Evolutionary conservation across 805 yeast species (phyloP), one percentile per base, ranked within the genome.

Genomic region (Metahyphopichia silvanorum): DNA sequence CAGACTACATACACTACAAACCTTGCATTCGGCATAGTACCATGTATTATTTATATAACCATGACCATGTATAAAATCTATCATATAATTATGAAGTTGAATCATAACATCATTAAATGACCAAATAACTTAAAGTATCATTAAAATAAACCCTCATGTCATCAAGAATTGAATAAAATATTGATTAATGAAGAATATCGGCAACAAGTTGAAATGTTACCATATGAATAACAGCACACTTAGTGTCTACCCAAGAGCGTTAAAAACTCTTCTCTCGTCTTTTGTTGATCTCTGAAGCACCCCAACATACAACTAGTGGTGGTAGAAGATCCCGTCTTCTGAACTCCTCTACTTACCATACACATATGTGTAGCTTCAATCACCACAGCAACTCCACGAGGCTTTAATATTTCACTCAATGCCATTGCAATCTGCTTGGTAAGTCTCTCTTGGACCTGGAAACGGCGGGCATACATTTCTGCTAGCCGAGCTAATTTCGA

Each of bases 331-430:
- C 98, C 97, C 0, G 96, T 79, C 61, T 93, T 93, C 60, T 93
- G 97, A 17, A 93, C 86, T 35, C 98, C 98, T 55, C 98, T 77
- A 57, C 95, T 86, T 17, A 91, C 98, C 98, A 93, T 93, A 60
- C 98, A 93, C 98, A 93, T 93, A 57, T 93, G 98, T 2, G 91
- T 77, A 13, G 97, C 97, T 62, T 93, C 98, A 51, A 93, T 88
- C 17, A 93, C 98, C 25, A 93, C 98, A 1, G 98, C 98, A 6
- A 93, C 98, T 40, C 98, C 98, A 51, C 89, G 76, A 12, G 98
- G 98, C 51, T 84, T 82, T 50, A 93, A 70, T 38, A 89, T 86
- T 53, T 88, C 97, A 56, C 82, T 79, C 35, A 93, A 63, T 1
- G 98, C 97, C 84, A 88, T 86, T 20, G 98, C 98, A 34, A 93